Evolutionary conservation across 257 asterid genomes (phyloP).

Genomic region (Orobanche coerulescens): DNA sequence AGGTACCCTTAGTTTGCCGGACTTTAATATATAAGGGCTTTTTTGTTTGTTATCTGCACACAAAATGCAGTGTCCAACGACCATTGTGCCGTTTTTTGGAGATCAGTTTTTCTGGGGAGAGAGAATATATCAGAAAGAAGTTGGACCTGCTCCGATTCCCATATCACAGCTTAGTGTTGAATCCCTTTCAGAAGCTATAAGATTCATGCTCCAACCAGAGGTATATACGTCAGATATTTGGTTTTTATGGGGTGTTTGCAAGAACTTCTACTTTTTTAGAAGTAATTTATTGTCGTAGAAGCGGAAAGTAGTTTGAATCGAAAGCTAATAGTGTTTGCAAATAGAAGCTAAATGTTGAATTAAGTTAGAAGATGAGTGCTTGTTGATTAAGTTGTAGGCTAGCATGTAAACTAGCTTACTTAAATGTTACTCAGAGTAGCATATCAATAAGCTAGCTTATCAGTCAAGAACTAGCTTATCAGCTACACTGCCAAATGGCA

Average conservation of each 20-base stretch:
- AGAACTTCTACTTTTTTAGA: no score
- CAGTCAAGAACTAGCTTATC: no score
- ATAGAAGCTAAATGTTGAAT: neutral
- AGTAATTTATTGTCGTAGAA: no score
- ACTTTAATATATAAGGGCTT: neutral
- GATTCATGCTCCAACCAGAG: slow-evolving; percentile 92
- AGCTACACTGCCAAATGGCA: no score
- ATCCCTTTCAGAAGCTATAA: slow-evolving; percentile 80
- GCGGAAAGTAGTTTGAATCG: no score
- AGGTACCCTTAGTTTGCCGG: no score
- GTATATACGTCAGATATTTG: slow-evolving; percentile 26
- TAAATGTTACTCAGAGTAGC: no score
- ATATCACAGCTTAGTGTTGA: slow-evolving; percentile 67
- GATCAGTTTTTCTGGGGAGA: slow-evolving; percentile 99
- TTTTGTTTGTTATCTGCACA: neutral
- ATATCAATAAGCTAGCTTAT: no score
- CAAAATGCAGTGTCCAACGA: slow-evolving; percentile 84
- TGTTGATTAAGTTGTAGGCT: no score
- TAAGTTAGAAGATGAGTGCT: neutral
- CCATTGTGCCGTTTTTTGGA: slow-evolving; percentile 93
- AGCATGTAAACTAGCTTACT: no score
- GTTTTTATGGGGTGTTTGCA: neutral
- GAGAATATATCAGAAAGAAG: slow-evolving; percentile 58
- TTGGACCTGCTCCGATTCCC: slow-evolving; percentile 88
- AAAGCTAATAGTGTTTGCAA: neutral